phyloP scores from a whole-genome alignment of 495 filamentous ascomycete species.

The Wilcoxina mikolae region DNA sequence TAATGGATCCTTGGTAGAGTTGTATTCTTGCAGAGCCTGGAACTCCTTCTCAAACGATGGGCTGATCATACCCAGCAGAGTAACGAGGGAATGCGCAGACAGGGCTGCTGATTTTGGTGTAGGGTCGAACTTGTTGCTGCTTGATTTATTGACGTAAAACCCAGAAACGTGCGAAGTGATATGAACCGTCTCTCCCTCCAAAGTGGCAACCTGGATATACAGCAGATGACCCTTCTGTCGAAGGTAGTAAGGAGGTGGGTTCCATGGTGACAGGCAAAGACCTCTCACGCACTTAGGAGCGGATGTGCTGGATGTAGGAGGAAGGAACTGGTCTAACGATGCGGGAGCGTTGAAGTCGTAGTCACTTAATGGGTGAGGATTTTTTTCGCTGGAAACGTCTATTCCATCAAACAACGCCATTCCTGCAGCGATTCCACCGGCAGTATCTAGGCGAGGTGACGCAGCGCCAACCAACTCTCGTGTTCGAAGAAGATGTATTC shows the following conservation, averaged over 20 bases:
- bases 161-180: conserved; percentile 86
- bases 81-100: conserved; percentile 73
- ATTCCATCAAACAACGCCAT: conserved; percentile 65
- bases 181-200: conserved; percentile 83
- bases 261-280: conserved; percentile 83
- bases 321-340: conserved; percentile 54
- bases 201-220: conserved; percentile 75
- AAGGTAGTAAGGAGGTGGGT: conserved; percentile 82
- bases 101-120: conserved; percentile 56
- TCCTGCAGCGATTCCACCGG: conserved; percentile 81
- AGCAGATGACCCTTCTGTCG: conserved; percentile 85
- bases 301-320: conserved; percentile 40
- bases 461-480: conserved; percentile 86
- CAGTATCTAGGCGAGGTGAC: conserved; percentile 69
- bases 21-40: conserved; percentile 58
- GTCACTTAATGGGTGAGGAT: conserved; percentile 42
- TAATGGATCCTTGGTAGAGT: conserved; percentile 69
- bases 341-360: conserved; percentile 63
- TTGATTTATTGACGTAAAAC: conserved; percentile 91
- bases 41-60: conserved; percentile 65
- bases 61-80: conserved; percentile 62
- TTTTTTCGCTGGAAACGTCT: conserved; percentile 42
- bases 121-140: conserved; percentile 84
- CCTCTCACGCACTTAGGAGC: conserved; percentile 79
- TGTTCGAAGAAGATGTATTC: conserved; percentile 80